These are phyloP conservation scores for Aspergillus novoparasiticus DNA, from an alignment of 2,329 filamentous ascomycete genomes.

Conservation along the genomic window DNA sequence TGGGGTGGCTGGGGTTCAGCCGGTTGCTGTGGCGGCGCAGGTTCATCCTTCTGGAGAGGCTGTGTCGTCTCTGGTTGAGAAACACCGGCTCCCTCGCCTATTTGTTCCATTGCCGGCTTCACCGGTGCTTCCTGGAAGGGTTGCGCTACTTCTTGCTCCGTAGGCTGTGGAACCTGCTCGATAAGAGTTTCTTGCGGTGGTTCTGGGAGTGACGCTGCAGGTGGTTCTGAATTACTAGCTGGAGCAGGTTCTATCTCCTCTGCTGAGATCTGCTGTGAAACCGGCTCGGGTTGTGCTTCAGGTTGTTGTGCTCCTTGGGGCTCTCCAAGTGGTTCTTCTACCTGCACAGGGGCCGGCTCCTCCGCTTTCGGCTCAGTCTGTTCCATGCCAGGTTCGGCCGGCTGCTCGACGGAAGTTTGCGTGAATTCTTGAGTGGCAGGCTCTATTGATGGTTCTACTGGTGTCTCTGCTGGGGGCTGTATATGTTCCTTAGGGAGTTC, in stretches of 20 bases:
- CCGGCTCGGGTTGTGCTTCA: neutral
- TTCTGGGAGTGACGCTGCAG: conserved; percentile 10
- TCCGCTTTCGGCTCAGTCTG: neutral
- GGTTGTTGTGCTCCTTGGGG: neutral
- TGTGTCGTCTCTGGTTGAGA: neutral
- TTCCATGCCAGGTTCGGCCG: neutral
- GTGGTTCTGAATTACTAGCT: conserved; percentile 2
- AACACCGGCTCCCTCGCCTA: neutral
- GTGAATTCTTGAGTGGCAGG: neutral
- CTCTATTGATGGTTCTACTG: neutral
- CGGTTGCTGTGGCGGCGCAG: neutral
- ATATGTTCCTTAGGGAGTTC: neutral
- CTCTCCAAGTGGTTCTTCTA: neutral
- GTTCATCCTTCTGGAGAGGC: neutral
- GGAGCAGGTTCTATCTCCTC: conserved; percentile 7
- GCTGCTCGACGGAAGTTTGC: conserved; percentile 7
- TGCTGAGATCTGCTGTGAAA: neutral
- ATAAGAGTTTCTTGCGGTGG: neutral
- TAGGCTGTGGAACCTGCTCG: neutral
- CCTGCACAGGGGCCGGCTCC: neutral
- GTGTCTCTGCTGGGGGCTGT: neutral
- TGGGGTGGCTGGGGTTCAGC: neutral
- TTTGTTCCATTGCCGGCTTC: conserved; percentile 4
- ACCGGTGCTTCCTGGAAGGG: neutral
- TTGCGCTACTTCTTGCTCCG: conserved; percentile 5